These are phyloP conservation scores for Coemansia sp. DNA, from an alignment of 192 early-diverging fungal species.

Conservation along the genomic window DNA sequence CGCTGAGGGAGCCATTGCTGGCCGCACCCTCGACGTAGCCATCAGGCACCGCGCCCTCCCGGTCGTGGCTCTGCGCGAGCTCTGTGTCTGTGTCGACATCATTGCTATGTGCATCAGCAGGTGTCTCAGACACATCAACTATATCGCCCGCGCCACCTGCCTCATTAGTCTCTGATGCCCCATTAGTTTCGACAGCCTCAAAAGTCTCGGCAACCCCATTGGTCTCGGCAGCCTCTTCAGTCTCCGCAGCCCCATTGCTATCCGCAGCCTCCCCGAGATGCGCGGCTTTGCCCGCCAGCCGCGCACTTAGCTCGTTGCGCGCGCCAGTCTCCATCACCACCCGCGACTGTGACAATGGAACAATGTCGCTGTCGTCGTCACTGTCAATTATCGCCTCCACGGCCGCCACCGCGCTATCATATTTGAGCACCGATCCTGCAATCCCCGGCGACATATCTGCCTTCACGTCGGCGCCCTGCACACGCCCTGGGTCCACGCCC, in stretches of 20 bases:
- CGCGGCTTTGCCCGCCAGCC: background rate
- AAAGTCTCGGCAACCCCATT: too few relatives aligned
- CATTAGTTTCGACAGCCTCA: background rate
- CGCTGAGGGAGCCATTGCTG: background rate
- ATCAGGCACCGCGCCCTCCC: background rate
- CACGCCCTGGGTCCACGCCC: background rate
- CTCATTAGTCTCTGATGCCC: background rate
- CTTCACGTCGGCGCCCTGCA: conserved; percentile 26
- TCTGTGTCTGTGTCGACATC: too few relatives aligned
- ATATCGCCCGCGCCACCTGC: background rate
- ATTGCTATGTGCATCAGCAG: too few relatives aligned
- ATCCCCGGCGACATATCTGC: conserved; percentile 30
- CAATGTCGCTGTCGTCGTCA: conserved; percentile 47
- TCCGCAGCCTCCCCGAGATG: conserved; percentile 4
- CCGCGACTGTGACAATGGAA: conserved; percentile 40
- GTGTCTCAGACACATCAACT: background rate
- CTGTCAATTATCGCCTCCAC: conserved; percentile 1
- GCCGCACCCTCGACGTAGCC: background rate
- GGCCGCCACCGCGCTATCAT: conserved; percentile 18
- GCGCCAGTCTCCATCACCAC: conserved; percentile 15
- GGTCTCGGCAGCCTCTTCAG: background rate
- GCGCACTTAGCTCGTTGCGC: conserved; percentile 5
- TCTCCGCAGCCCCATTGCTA: too few relatives aligned
- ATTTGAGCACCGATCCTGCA: conserved; percentile 8
- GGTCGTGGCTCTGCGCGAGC: background rate